Evolutionary conservation across 371 early-diverging fungal genomes (phyloP).

Genomic region (Syncephalastrum monosporum): DNA sequence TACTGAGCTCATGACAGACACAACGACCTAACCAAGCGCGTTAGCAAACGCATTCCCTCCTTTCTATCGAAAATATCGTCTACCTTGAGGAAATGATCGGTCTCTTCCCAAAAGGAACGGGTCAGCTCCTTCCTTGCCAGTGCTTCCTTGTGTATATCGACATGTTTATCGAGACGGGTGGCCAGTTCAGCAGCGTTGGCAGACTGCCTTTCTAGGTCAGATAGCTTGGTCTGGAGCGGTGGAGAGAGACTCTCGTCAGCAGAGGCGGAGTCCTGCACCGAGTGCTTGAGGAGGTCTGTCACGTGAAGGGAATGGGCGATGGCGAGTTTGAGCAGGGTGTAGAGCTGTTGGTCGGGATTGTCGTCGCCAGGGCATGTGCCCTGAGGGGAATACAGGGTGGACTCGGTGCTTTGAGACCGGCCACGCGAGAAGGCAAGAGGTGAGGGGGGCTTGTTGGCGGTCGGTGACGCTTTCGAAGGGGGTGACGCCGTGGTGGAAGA

Average conservation of each 20-base stretch:
- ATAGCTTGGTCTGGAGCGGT: slow-evolving; percentile 23
- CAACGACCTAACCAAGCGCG: slow-evolving; percentile 26
- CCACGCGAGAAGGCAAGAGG: neutral
- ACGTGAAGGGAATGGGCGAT: slow-evolving; percentile 39
- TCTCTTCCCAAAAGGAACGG: slow-evolving; percentile 37
- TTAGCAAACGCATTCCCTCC: neutral
- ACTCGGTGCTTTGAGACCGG: slow-evolving; percentile 10
- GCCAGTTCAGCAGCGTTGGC: slow-evolving; percentile 31
- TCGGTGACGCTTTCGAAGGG: no score
- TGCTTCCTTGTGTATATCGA: neutral
- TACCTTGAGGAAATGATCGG: slow-evolving; percentile 44
- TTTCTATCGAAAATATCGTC: neutral
- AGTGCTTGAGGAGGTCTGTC: slow-evolving; percentile 24
- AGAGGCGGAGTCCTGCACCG: slow-evolving; percentile 26
- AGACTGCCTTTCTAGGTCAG: slow-evolving; percentile 21
- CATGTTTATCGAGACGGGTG: slow-evolving; percentile 19
- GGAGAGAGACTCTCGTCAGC: slow-evolving; percentile 7
- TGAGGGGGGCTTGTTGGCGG: neutral
- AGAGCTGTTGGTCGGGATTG: slow-evolving; percentile 23
- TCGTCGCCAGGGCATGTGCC: slow-evolving; percentile 14
- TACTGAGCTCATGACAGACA: slow-evolving; percentile 40
- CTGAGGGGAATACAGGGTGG: no score
- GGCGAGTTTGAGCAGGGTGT: slow-evolving; percentile 33
- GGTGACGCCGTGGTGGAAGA: slow-evolving; percentile 1
- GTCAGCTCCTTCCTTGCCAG: slow-evolving; percentile 15